phyloP scores from a whole-genome alignment of 192 early-diverging fungal species.

The Gaertneriomyces sp. region DNA sequence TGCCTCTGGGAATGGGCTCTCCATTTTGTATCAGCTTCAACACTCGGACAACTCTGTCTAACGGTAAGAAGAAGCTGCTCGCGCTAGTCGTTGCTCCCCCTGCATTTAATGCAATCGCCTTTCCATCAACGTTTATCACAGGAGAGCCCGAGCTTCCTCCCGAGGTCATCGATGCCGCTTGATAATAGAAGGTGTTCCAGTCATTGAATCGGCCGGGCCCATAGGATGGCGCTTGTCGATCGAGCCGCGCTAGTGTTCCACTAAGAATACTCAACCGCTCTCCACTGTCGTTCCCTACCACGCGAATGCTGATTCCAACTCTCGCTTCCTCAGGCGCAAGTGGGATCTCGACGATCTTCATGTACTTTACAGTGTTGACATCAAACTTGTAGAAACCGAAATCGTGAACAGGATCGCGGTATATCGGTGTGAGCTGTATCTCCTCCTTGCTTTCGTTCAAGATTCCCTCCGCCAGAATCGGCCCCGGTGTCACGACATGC shows the following conservation, averaged over 20 bases:
- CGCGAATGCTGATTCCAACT: constrained; percentile 73
- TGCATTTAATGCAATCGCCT: constrained; percentile 75
- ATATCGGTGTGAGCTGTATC: constrained; percentile 68
- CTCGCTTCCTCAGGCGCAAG: constrained; percentile 65
- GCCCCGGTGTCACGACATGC: constrained; percentile 69
- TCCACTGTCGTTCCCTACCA: constrained; percentile 47
- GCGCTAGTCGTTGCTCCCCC: constrained; percentile 63
- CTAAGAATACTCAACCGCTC: constrained; percentile 40
- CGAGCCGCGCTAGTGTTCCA: constrained; percentile 39
- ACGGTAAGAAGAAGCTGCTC: constrained; percentile 78
- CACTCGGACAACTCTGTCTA: constrained; percentile 52
- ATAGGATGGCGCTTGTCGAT: constrained; percentile 42
- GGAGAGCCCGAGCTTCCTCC: constrained; percentile 77
- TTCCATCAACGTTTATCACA: constrained; percentile 76
- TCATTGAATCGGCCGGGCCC: constrained; percentile 37
- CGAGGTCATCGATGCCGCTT: constrained; percentile 74
- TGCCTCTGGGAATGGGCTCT: constrained; percentile 33
- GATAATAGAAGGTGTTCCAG: constrained; percentile 52
- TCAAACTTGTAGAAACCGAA: constrained; percentile 61
- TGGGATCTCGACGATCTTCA: constrained; percentile 61
- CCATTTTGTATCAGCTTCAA: constrained; percentile 31
- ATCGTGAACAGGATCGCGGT: constrained; percentile 46
- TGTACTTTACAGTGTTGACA: constrained; percentile 65
- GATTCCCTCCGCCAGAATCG: constrained; percentile 48
- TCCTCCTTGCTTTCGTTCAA: constrained; percentile 56